Percentiles rank a stretch among this genome's conserved stretches.
Conservation (phyloP, 441 rosid genomes). For the Populus hybrid region DNA sequence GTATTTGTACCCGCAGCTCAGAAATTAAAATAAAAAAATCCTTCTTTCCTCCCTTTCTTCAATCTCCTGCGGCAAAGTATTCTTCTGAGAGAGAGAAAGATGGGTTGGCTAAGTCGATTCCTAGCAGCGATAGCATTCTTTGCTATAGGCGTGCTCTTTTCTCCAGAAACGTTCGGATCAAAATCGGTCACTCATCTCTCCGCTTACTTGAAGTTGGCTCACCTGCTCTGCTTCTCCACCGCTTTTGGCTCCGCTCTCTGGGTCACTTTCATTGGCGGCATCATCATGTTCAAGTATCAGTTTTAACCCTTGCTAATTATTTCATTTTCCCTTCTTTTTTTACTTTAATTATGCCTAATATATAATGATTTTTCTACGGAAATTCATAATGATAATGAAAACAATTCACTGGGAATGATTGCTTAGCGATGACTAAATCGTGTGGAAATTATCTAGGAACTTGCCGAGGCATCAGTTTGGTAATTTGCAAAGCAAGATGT, state of each 20-base stretch:
- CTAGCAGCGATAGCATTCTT: constrained; percentile 65
- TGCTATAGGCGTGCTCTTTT: constrained; percentile 71
- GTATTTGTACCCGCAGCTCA: neutral
- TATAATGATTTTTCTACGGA: neutral
- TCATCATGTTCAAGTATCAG: constrained; percentile 91
- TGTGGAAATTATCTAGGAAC: constrained; percentile 39
- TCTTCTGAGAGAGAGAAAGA: constrained; percentile 23
- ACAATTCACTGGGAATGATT: neutral
- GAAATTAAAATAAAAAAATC: neutral
- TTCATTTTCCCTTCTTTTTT: neutral
- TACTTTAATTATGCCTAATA: neutral
- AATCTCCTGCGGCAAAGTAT: neutral
- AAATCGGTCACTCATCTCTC: constrained; percentile 38
- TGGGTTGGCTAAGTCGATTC: constrained; percentile 82
- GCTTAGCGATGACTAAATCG: neutral
- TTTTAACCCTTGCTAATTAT: neutral
- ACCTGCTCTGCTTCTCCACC: constrained; percentile 80
- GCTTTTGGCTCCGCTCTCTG: constrained; percentile 95
- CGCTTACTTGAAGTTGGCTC: constrained; percentile 65
- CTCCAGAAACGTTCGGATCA: constrained; percentile 86
- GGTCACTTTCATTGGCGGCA: constrained; percentile 96
- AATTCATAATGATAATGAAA: neutral
- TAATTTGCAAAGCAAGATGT: constrained; percentile 86
- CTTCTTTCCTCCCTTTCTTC: neutral
- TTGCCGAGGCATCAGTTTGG: constrained; percentile 92